Conservation (phyloP, 2,329 filamentous ascomycete genomes). For the Sporothrix inflata region DNA sequence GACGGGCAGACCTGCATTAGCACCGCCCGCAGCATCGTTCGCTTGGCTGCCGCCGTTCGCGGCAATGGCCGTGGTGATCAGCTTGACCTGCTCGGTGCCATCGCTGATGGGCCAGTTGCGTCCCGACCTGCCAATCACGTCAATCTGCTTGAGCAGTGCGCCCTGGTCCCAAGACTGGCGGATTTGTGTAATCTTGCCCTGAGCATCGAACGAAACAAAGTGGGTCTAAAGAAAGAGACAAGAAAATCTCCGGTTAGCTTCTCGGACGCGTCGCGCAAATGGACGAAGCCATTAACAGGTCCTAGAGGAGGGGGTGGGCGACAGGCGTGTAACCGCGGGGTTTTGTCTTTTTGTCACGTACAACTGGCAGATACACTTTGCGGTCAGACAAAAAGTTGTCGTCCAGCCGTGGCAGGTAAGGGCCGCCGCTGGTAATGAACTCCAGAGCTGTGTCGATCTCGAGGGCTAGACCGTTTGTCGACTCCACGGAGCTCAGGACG, state of each 20-base stretch:
- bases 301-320: background rate
- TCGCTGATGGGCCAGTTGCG: slow-evolving; percentile 96
- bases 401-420: slow-evolving; percentile 85
- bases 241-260: slow-evolving; percentile 26
- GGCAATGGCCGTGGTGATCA: slow-evolving; percentile 67
- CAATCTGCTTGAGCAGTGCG: slow-evolving; percentile 86
- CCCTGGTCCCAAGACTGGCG: slow-evolving; percentile 95
- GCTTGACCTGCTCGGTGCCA: slow-evolving; percentile 77
- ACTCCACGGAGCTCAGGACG: slow-evolving; percentile 74
- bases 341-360: slow-evolving; percentile 52
- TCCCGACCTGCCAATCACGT: slow-evolving; percentile 86
- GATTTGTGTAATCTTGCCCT: slow-evolving; percentile 81
- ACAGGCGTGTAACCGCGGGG: background rate
- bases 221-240: slow-evolving; percentile 63
- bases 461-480: slow-evolving; percentile 67
- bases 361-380: slow-evolving; percentile 76
- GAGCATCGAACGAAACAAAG: slow-evolving; percentile 78
- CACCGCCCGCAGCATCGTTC: slow-evolving; percentile 26
- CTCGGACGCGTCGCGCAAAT: slow-evolving; percentile 26
- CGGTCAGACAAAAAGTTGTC: slow-evolving; percentile 92
- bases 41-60: slow-evolving; percentile 53
- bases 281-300: background rate
- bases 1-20: slow-evolving; percentile 41
- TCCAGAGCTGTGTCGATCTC: slow-evolving; percentile 84
- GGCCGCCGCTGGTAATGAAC: slow-evolving; percentile 78